phyloP scores from a whole-genome alignment of 257 asterid species.

The Nicotiana sylvestris region DNA sequence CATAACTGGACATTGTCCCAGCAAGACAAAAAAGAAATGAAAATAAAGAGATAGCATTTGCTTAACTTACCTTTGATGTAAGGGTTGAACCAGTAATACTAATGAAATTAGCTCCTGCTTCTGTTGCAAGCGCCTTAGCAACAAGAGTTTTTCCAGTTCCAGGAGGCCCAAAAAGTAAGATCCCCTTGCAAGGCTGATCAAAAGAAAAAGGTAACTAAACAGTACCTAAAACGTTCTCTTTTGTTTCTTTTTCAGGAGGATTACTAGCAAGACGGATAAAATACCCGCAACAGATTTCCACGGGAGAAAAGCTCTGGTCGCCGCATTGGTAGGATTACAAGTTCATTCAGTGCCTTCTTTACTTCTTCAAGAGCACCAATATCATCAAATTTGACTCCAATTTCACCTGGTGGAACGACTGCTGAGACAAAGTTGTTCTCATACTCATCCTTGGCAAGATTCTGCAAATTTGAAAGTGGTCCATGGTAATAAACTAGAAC shows the following conservation, averaged over 20 bases:
- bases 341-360: constrained; percentile 85
- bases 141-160: constrained; percentile 99
- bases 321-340: constrained; percentile 94
- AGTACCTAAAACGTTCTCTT: constrained; percentile 2
- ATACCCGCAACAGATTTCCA: constrained; percentile 94
- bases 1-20: neutral
- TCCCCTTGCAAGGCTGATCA: constrained; percentile 97
- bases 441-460: constrained; percentile 93
- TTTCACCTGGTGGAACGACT: constrained; percentile 95
- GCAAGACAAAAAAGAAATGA: neutral
- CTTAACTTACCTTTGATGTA: constrained; percentile 72
- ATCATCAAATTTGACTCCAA: constrained; percentile 92
- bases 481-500: constrained; percentile 7
- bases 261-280: constrained; percentile 9
- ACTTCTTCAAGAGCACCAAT: constrained; percentile 99
- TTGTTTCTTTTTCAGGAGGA: neutral
- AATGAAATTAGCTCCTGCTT: constrained; percentile 95
- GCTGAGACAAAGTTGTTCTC: constrained; percentile 94
- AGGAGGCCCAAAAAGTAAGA: constrained; percentile 97
- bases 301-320: constrained; percentile 95
- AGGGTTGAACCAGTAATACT: constrained; percentile 97
- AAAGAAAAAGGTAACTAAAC: constrained; percentile 8
- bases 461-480: constrained; percentile 45
- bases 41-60: neutral
- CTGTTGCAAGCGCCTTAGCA: constrained; percentile 98